A percentile compares a stretch with the other conserved stretches of the same genome.
These are phyloP conservation scores for Peniophora sp. DNA, from an alignment of 1,284 basidiomycete species.

Conservation along the genomic window DNA sequence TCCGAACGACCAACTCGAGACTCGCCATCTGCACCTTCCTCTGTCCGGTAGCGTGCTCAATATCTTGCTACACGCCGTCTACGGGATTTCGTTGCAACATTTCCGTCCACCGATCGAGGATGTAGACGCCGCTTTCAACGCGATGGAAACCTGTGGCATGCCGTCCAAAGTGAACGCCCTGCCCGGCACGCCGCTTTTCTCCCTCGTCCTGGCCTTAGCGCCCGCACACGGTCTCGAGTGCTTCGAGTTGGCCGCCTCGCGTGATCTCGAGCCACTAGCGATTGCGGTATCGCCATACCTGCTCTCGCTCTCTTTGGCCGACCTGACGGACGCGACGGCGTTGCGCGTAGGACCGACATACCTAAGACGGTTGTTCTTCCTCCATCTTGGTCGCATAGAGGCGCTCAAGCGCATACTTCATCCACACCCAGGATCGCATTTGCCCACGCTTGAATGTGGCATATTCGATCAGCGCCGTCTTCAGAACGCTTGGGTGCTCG, in stretches of 20 bases:
- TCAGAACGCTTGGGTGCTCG: neutral
- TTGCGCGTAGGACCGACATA: conserved; percentile 17
- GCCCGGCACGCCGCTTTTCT: neutral
- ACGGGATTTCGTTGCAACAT: conserved; percentile 52
- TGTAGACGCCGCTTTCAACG: conserved; percentile 37
- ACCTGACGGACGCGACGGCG: conserved; percentile 17
- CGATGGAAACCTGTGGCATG: conserved; percentile 45
- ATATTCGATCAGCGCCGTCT: neutral
- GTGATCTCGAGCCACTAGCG: conserved; percentile 17
- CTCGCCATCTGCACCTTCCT: conserved; percentile 28
- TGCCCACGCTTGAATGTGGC: neutral
- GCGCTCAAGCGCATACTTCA: neutral
- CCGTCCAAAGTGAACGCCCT: conserved; percentile 18
- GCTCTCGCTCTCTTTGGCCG: conserved; percentile 13
- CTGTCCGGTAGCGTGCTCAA: conserved; percentile 50
- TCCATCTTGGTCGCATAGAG: neutral
- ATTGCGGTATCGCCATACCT: conserved; percentile 16
- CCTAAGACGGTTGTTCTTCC: conserved; percentile 15
- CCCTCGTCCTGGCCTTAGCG: conserved; percentile 8
- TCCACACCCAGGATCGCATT: neutral
- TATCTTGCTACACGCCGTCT: conserved; percentile 52
- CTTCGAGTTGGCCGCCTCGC: conserved; percentile 12
- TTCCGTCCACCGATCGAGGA: conserved; percentile 49
- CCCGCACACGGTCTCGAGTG: conserved; percentile 9
- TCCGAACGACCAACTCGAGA: conserved; percentile 16